Base-by-base conservation (phyloP, 2,329 filamentous ascomycete genomes). In the Daldinia eschscholtzii region DNA sequence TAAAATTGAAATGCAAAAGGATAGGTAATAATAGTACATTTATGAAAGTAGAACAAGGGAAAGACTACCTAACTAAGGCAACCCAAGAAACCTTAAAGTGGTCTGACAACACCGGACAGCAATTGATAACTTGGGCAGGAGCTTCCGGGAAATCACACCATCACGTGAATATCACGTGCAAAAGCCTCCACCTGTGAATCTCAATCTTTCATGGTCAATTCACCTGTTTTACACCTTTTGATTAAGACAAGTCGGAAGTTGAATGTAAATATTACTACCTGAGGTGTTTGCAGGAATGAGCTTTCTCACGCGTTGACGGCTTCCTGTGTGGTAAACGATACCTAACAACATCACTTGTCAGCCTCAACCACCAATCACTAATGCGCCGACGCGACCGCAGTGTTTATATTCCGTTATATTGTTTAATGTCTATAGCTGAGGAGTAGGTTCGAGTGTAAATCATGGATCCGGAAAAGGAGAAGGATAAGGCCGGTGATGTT, bases 181-280 rank as follows among this genome's bases (percentile, higher is more conserved):
- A 26, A 18, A 33, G 72, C 39, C 61, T 77, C 37, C 76, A 80
- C 64, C 70, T 72, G 5, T 30, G 53, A 63, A 65, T 67, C 68
- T 67, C 63, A 62, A 69, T 50, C 52, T 67, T 63, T 64, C 50
- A 37, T 64, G 35, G 13, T 65, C 61, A 68, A 57, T 67, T 67
- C 52, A 46, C 39, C 56, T 65, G 39, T 58, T 68, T 58, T 37
- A 26, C 56, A 23, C 26, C 55, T 42, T 61, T 58, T 50, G 6
- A 58, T 41, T 35, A 30, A 52, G 10, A 56, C 28, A 44, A 28
- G 7, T 57, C 41, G n/a, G 20, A 13, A 12, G 23, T 37, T 55
- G 55, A 55, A 52, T 56, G 30, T 20, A 41, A 44, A 13, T 64
- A 12, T 50, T 60, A 37, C 55, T 46, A 58, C 33, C 44, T 18